Conservation (phyloP, 768 basidiomycete genomes). For the Saitozyma sp. region DNA sequence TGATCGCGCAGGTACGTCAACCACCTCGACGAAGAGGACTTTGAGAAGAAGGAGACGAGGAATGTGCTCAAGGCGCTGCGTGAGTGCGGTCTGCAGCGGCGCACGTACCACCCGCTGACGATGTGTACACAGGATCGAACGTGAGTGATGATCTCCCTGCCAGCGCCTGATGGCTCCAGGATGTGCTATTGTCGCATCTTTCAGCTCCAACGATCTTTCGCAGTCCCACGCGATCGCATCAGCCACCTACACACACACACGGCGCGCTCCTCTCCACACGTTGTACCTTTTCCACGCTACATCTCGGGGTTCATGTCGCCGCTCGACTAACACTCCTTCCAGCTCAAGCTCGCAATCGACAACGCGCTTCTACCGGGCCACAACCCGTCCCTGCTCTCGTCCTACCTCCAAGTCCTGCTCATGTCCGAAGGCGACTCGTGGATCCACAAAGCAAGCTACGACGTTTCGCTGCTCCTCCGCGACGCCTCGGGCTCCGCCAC, state of each 20-base stretch:
- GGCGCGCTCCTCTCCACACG: neutral
- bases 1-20: slow-evolving; percentile 67
- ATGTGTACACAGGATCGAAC: neutral
- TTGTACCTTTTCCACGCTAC: no score
- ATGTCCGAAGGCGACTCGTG: slow-evolving; percentile 96
- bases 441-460: slow-evolving; percentile 71
- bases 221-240: neutral
- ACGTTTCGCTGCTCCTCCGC: slow-evolving; percentile 66
- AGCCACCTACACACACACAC: slow-evolving; percentile 30
- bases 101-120: neutral
- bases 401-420: slow-evolving; percentile 88
- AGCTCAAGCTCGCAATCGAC: slow-evolving; percentile 89
- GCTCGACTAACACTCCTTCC: slow-evolving; percentile 40
- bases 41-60: slow-evolving; percentile 66
- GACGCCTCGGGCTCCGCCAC: slow-evolving; percentile 56
- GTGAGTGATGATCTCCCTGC: neutral
- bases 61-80: slow-evolving; percentile 74
- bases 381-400: slow-evolving; percentile 75
- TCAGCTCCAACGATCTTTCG: no score
- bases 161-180: neutral
- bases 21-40: slow-evolving; percentile 76
- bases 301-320: no score
- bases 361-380: slow-evolving; percentile 61
- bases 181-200: no score
- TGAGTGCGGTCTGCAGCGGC: slow-evolving; percentile 52